Evolutionary conservation across 345 rosid species (phyloP), one percentile per base, ranked within the genome.

Genomic region (Gynandropsis gynandra): DNA sequence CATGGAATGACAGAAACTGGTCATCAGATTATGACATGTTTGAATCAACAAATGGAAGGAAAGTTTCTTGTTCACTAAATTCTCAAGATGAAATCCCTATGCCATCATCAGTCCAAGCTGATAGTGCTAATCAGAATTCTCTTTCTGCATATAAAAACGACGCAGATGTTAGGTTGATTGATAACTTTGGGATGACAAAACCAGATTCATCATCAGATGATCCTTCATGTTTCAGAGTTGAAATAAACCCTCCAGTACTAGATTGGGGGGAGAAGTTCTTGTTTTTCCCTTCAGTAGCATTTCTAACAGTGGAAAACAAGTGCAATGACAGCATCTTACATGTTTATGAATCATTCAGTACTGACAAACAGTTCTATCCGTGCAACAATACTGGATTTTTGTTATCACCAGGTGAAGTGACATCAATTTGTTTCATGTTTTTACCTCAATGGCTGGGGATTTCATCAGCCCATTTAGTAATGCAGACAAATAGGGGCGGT

Each of bases 401-500:
- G 48, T 58, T 80, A 33, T 72, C 68, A 59, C 85, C 85, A 21
- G 83, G 81, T 46, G 83, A 84, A 72, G 67, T 46, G 44, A 74
- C 75, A 42, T 75, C 85, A 44, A 42, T 80, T 38, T 80, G 93
- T 70, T 80, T 80, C 47, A 72, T 80, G 27, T 83, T 76, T 72
- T 73, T 76, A 58, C 93, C 85, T 45, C 78, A 67, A 52, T 73
- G 66, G 69, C n/a, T 67, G 62, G 93, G 93, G 58, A 67, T 69
- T 50, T 78, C 85, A 37, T 69, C 78, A 19, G 76, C 74, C 50
- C 81, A 64, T 40, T 58, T 83, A 52, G 66, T 80, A 50, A 60
- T 83, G 72, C 83, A 83, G 58, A 80, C 87, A 56, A 78, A 72
- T 64, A 71, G 52, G n/a, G 93, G 87, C 56, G 87, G 87, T 27